Conservation (phyloP, 148 eudicot genomes). For the Polygonum aviculare region DNA sequence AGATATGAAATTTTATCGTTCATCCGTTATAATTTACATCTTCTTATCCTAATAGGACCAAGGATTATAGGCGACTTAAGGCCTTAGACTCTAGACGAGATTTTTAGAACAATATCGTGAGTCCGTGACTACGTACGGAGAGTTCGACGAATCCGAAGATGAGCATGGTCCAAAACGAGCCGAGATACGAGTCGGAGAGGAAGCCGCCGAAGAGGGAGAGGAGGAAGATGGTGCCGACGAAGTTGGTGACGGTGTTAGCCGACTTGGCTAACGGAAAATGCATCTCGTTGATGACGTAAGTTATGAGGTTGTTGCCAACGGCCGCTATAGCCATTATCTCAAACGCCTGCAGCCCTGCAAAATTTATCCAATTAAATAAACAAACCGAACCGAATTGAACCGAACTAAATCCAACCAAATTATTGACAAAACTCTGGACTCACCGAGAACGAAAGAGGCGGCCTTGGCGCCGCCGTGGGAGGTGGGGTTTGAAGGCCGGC, state of each 20-base stretch:
- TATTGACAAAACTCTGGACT: not conserved
- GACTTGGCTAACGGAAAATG: constrained; percentile 75
- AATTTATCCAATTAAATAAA: not conserved
- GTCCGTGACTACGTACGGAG: constrained; percentile 35
- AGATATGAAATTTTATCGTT: too few species aligned
- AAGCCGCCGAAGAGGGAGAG: constrained; percentile 84
- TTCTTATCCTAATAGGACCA: too few species aligned
- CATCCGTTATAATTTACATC: too few species aligned
- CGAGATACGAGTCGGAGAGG: constrained; percentile 90
- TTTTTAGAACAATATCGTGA: too few species aligned
- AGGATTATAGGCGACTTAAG: too few species aligned
- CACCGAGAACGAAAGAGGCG: constrained; percentile 85
- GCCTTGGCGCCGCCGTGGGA: constrained; percentile 87
- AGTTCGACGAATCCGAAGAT: constrained; percentile 90
- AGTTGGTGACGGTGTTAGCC: constrained; percentile 90
- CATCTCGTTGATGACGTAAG: constrained; percentile 93
- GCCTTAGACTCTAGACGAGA: too few species aligned
- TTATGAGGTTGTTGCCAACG: constrained; percentile 90
- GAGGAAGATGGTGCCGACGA: constrained; percentile 79
- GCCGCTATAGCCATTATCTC: constrained; percentile 99
- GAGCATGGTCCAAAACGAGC: constrained; percentile 97
- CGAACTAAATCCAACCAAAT: too few species aligned
- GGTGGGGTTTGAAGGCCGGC: constrained; percentile 57
- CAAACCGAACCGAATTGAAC: too few species aligned
- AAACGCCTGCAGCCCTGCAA: constrained; percentile 72